Conservation (phyloP, 1,284 basidiomycete genomes). For the Tranzscheliella williamsii region DNA sequence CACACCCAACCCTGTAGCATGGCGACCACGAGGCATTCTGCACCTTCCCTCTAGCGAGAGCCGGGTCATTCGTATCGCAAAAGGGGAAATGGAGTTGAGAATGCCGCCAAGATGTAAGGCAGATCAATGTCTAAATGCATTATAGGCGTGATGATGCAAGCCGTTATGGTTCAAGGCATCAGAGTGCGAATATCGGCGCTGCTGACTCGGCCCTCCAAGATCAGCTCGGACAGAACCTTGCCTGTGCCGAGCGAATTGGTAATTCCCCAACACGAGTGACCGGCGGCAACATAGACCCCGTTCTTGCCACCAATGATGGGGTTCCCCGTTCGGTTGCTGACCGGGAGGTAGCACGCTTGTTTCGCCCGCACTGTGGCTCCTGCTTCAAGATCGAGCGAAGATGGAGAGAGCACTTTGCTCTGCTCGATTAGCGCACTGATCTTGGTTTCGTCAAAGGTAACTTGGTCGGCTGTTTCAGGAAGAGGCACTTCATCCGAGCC, state of each 20-base stretch:
- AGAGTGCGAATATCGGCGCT: constrained; percentile 65
- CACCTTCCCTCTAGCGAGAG: too few relatives aligned
- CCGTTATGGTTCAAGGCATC: constrained; percentile 61
- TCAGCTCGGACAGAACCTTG: constrained; percentile 65
- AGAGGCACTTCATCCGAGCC: constrained; percentile 62
- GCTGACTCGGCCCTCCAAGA: constrained; percentile 64
- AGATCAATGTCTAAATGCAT: too few relatives aligned
- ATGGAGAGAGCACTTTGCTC: constrained; percentile 63
- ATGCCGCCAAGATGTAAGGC: too few relatives aligned
- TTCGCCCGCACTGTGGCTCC: constrained; percentile 60
- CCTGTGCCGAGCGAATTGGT: constrained; percentile 65
- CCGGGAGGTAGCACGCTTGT: constrained; percentile 67
- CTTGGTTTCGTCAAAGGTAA: constrained; percentile 51
- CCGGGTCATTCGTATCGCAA: too few relatives aligned
- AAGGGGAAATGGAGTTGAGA: too few relatives aligned
- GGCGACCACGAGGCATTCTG: too few relatives aligned
- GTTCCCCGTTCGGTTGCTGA: constrained; percentile 64
- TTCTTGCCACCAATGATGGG: constrained; percentile 65
- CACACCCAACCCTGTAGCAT: too few relatives aligned
- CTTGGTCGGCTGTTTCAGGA: constrained; percentile 56
- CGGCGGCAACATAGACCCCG: constrained; percentile 64
- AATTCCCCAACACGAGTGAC: constrained; percentile 65
- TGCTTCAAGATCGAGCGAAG: constrained; percentile 60
- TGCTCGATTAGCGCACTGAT: constrained; percentile 63
- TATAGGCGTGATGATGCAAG: too few relatives aligned